Conservation (phyloP, 2,329 filamentous ascomycete genomes). For the Chaetomiaceae sp. region DNA sequence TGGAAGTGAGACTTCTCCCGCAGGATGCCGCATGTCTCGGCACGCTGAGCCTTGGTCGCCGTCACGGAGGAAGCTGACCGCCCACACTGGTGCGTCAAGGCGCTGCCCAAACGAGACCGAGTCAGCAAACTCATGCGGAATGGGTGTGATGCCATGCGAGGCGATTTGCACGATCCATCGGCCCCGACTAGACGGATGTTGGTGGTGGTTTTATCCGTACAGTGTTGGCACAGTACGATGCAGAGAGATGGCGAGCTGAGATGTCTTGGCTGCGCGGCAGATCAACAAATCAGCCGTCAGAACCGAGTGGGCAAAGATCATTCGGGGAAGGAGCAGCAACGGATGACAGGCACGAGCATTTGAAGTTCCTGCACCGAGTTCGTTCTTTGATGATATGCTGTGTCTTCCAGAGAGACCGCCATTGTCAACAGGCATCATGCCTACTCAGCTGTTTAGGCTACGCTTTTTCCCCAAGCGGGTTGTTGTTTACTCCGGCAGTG, state of each 20-base stretch:
- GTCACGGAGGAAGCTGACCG: too few relatives aligned
- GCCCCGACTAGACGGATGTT: background rate
- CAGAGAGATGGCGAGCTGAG: slow-evolving; percentile 5
- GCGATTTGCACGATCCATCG: background rate
- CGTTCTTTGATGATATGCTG: too few relatives aligned
- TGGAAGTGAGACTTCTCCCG: background rate
- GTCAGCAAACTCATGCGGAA: background rate
- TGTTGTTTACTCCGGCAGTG: slow-evolving; percentile 15
- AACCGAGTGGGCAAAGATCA: background rate
- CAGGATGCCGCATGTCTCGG: slow-evolving; percentile 20
- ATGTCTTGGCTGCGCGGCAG: slow-evolving; percentile 19
- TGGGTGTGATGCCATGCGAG: background rate
- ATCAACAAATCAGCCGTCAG: slow-evolving; percentile 19
- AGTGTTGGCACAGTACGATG: slow-evolving; percentile 11
- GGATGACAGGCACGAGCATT: too few relatives aligned
- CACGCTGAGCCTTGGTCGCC: too few relatives aligned
- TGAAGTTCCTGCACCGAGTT: too few relatives aligned
- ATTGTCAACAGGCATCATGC: background rate
- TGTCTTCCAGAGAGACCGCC: too few relatives aligned
- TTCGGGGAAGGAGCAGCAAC: slow-evolving; percentile 2
- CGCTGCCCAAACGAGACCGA: too few relatives aligned
- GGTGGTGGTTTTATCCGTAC: background rate
- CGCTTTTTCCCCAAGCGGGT: slow-evolving; percentile 1
- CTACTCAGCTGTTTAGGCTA: slow-evolving; percentile 1
- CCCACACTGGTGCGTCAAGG: too few relatives aligned